These are phyloP conservation scores for Postia placenta DNA, from an alignment of 768 basidiomycete genomes.

Conservation along the genomic window DNA sequence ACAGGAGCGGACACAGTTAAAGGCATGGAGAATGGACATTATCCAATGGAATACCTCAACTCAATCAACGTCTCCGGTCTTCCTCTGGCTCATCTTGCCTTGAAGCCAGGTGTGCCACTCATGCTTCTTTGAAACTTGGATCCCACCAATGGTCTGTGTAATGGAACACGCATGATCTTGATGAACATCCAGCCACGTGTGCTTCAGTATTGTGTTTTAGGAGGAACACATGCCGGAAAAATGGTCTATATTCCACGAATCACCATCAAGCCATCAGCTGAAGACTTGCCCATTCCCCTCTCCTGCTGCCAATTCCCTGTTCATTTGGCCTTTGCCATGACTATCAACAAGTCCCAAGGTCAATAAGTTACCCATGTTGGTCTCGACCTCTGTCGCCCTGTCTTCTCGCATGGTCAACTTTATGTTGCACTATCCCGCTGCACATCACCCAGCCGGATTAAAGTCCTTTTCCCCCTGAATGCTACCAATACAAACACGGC, in stretches of 20 bases:
- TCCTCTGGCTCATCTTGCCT: slow-evolving; percentile 22
- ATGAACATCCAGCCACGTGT: slow-evolving; percentile 20
- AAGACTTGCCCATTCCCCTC: slow-evolving; percentile 25
- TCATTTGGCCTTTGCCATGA: slow-evolving; percentile 30
- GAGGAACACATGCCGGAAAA: slow-evolving; percentile 31
- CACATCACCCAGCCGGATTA: slow-evolving; percentile 24
- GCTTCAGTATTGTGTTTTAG: slow-evolving; percentile 29
- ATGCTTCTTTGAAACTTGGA: slow-evolving; percentile 41
- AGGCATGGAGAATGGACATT: slow-evolving; percentile 23
- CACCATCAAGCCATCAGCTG: slow-evolving; percentile 23
- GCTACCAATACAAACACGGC: background rate
- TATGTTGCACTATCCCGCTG: slow-evolving; percentile 37
- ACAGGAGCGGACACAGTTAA: slow-evolving; percentile 17
- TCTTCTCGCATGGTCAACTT: slow-evolving; percentile 39
- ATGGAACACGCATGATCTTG: slow-evolving; percentile 31
- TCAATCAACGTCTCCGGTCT: slow-evolving; percentile 32
- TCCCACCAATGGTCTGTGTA: slow-evolving; percentile 27
- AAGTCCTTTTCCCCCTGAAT: slow-evolving; percentile 16
- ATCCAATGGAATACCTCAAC: slow-evolving; percentile 32
- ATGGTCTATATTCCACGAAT: slow-evolving; percentile 35
- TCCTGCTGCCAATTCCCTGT: slow-evolving; percentile 35
- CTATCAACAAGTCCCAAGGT: slow-evolving; percentile 35
- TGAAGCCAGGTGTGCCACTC: slow-evolving; percentile 23
- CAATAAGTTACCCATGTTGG: slow-evolving; percentile 39
- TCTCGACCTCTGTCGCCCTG: slow-evolving; percentile 29